Base-by-base conservation (phyloP, 1,284 basidiomycete species). In the Polyporus tsugae region DNA sequence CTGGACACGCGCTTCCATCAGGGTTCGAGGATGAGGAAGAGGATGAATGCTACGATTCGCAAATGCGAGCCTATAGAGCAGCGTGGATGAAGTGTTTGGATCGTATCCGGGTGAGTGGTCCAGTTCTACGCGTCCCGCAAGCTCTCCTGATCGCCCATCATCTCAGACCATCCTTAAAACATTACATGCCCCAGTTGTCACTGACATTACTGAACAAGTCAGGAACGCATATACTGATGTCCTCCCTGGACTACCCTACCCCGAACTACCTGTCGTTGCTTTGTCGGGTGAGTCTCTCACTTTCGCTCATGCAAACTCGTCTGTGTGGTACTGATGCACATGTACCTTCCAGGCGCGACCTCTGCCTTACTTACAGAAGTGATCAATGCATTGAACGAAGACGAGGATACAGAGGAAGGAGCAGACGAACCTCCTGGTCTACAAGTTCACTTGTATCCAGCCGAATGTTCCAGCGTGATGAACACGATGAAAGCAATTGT, bases 181-280 rank as follows among this genome's bases (percentile, higher is more conserved):
- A 2, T 63, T 82, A 2, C 71, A 81, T 57, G 68, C 72, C 2
- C 77, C 80, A 1, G 57, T 77, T 2, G 76, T 77, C 1, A 46
- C 70, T 2, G 68, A 76, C 19, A 73, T 81, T 6, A 71, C 73
- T 0, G 39, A 67, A 2, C 66, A 73, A 55, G 72, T 82, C 15
- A 64, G 65, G 5, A 59, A 68, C 6, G 78, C 81, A 22, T 78
- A 81, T 52, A 65, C 70, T 1, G 70, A 78, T 46, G 65, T 74
- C 13, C 74, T 81, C 0, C 79, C 91, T 82, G 72, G 86, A 70
- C 70, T 86, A 82, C 91, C 91, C 85, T 71, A 86, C 75, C 66
- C 84, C 79, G 81, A 90, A 87, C 75, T 93, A 82, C 87, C 89
- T 82, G 79, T 90, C 82, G 62, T 89, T 77, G 78, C 85, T 2